Evolutionary conservation across 441 rosid genomes (phyloP).

Genomic region (Capsella rubella): DNA sequence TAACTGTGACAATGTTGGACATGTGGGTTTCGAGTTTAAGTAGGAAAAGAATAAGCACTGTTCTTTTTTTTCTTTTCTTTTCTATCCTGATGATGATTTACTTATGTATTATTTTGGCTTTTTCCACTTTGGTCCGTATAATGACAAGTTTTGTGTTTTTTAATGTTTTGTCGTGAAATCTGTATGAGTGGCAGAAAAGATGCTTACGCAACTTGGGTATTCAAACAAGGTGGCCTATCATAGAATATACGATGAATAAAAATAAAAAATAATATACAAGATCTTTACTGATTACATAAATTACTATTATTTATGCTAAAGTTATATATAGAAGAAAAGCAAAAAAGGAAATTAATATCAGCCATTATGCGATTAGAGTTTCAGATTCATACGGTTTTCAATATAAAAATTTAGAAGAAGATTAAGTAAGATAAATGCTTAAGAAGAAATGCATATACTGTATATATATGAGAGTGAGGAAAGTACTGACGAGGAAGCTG

Average conservation of each 20-base stretch:
- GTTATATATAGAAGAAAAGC: background rate
- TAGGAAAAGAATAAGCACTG: background rate
- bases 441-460: background rate
- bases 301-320: background rate
- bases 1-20: background rate
- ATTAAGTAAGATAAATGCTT: background rate
- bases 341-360: background rate
- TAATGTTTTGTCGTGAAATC: background rate
- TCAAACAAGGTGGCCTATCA: conserved; percentile 26
- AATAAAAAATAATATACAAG: background rate
- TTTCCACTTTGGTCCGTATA: background rate
- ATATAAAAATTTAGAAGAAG: background rate
- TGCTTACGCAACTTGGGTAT: conserved; percentile 34
- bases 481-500: conserved; percentile 56
- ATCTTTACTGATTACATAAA: background rate
- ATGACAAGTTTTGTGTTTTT: background rate
- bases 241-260: background rate
- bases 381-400: background rate
- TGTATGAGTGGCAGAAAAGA: conserved; percentile 2
- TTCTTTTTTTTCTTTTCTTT: too few species aligned
- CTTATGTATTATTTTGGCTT: too few species aligned
- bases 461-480: background rate
- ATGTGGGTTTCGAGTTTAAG: background rate
- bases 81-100: too few species aligned
- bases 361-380: background rate